phyloP scores from a whole-genome alignment of 2,329 filamentous ascomycete species.

The Albifimbria verrucaria region DNA sequence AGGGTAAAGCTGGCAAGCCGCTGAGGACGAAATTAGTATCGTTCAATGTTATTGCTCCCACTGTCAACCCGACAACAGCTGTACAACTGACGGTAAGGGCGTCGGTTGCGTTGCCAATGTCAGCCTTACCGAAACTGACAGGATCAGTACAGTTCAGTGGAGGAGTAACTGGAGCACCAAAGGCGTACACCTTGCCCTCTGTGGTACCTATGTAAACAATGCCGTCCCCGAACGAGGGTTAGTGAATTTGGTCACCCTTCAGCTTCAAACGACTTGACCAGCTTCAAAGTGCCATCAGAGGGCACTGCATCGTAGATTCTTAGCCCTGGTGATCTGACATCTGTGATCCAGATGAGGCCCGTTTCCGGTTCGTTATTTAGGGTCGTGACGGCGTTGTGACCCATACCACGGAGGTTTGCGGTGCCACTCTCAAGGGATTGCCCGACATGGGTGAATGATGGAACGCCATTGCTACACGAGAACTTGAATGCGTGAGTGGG shows the following conservation, averaged over 20 bases:
- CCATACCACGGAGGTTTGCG: conserved; percentile 51
- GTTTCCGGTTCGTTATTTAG: conserved; percentile 50
- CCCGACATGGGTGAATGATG: conserved; percentile 51
- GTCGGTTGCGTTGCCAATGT: conserved; percentile 31
- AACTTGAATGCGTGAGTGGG: conserved; percentile 57
- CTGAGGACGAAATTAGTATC: conserved; percentile 31
- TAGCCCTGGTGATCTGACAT: conserved; percentile 45
- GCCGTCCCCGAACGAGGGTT: conserved; percentile 55
- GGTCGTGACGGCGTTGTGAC: conserved; percentile 55
- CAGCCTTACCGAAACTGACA: conserved; percentile 42
- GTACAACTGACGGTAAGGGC: conserved; percentile 40
- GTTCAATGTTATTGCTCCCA: conserved; percentile 35
- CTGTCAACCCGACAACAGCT: conserved; percentile 39
- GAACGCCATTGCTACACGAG: conserved; percentile 46
- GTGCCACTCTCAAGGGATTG: conserved; percentile 43
- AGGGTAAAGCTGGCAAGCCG: conserved; percentile 25
- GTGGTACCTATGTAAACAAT: conserved; percentile 51
- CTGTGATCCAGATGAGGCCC: conserved; percentile 53
- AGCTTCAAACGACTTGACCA: conserved; percentile 50
- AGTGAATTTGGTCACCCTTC: conserved; percentile 52
- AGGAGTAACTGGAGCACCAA: conserved; percentile 51
- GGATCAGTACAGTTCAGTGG: conserved; percentile 52
- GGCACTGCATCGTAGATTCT: conserved; percentile 52
- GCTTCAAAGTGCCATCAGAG: conserved; percentile 38
- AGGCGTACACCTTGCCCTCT: conserved; percentile 50